Base-by-base conservation (phyloP, 371 early-diverging fungal species). In the Chytridium lagenaria region DNA sequence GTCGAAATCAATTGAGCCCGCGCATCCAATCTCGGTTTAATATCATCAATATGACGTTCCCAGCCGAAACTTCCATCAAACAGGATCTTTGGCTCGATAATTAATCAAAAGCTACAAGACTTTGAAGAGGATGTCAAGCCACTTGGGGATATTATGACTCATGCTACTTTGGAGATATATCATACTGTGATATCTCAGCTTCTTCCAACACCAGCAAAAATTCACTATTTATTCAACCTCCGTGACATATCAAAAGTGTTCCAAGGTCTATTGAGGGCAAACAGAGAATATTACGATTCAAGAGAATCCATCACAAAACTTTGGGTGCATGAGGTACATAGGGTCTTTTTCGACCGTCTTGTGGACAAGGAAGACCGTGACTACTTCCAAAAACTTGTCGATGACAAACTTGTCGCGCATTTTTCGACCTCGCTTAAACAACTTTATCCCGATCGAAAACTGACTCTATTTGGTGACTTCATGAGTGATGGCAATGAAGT, bases 101-200 rank as follows among this genome's bases (percentile, higher is more conserved):
- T 88, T 61, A 83, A 81, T 59, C 85, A 85, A 65, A 84, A 87
- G 69, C 76, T 88, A 10, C 82, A 83, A 50, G 85, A 87, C 72
- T 88, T 88, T 77, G 86, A 86, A 50, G 88, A 87, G 65, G 84
- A 87, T 28, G 76, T 88, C 19, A 87, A 87, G 66, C 84, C 87
- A 0, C 74, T 87, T 1, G 87, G 86, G 0, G 86, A 84, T 37
- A 75, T 82, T 19, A 81, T 88, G 50, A 84, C 87, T 0, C 78
- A 78, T 36, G 80, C 85, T 0, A 87, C 86, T 0, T 75, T 87
- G 33, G 87, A 86, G 66, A 81, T 88, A 19, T 87, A 84, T 69
- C 79, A 85, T 72, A 74, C 83, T 0, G 78, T 87, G 2, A 75
- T 77, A 2, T 67, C 81, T 1, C 77, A 84, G 36, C 78, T 88